These are phyloP conservation scores for Astrephomene gubernaculifera DNA, from an alignment of 139 green algal species.

Conservation along the genomic window DNA sequence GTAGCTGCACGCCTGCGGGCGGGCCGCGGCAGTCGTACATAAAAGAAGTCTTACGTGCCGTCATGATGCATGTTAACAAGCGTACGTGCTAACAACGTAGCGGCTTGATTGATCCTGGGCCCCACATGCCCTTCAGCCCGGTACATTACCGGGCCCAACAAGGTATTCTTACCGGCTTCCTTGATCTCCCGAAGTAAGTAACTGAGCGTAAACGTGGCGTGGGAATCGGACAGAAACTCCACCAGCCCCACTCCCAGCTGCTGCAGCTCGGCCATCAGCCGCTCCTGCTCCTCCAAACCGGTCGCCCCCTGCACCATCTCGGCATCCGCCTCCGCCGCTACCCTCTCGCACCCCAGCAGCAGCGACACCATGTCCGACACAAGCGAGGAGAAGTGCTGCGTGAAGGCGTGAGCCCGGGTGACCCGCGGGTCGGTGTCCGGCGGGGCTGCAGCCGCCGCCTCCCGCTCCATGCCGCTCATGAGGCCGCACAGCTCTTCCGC, in stretches of 20 bases:
- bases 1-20: background rate
- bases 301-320: background rate
- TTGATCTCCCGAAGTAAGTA: conserved; percentile 17
- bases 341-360: background rate
- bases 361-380: conserved; percentile 13
- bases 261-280: conserved; percentile 39
- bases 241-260: conserved; percentile 62
- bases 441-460: background rate
- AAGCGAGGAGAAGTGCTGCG: background rate
- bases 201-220: background rate
- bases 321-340: background rate
- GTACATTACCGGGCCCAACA: background rate
- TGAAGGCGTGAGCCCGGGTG: conserved; percentile 22
- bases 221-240: conserved; percentile 58
- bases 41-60: background rate
- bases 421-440: background rate
- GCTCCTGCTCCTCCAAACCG: background rate
- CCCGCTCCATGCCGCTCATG: conserved; percentile 11
- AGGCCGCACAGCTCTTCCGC: conserved; percentile 16
- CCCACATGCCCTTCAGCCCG: background rate
- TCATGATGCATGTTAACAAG: background rate
- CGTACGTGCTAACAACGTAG: background rate
- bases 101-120: background rate
- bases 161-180: background rate
- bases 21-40: background rate